phyloP scores from a whole-genome alignment of 306 rosid species.

The Inga leiocalycina region DNA sequence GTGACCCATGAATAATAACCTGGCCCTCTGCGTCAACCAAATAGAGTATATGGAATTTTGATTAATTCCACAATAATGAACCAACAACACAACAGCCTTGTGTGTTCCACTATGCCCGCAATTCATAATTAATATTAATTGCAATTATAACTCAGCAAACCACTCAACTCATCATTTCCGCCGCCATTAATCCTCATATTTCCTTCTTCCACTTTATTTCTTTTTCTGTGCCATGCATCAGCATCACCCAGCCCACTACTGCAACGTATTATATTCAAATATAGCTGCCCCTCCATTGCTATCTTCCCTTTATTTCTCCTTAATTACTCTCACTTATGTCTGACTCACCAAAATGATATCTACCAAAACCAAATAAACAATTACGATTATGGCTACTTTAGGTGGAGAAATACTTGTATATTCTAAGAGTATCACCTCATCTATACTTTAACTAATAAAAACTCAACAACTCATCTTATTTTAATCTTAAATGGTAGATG shows the following conservation, averaged over 20 bases:
- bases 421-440: too few species aligned
- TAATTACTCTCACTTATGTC: not conserved
- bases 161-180: not conserved
- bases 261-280: not conserved
- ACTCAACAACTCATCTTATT: too few species aligned
- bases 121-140: not conserved
- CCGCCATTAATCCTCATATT: not conserved
- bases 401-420: not conserved
- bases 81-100: not conserved
- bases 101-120: not conserved
- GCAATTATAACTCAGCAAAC: conserved; percentile 4
- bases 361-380: not conserved
- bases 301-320: too few species aligned
- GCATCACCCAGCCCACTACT: not conserved
- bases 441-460: too few species aligned
- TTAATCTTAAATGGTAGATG: too few species aligned
- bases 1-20: not conserved
- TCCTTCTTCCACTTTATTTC: not conserved
- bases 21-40: too few species aligned
- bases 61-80: not conserved
- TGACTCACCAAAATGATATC: not conserved
- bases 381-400: not conserved
- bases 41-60: too few species aligned
- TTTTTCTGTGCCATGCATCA: not conserved
- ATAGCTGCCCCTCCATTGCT: not conserved